Evolutionary conservation across 495 filamentous ascomycete species (phyloP), one percentile per base, ranked within the genome.

Genomic region (Talaromyces ruber): DNA sequence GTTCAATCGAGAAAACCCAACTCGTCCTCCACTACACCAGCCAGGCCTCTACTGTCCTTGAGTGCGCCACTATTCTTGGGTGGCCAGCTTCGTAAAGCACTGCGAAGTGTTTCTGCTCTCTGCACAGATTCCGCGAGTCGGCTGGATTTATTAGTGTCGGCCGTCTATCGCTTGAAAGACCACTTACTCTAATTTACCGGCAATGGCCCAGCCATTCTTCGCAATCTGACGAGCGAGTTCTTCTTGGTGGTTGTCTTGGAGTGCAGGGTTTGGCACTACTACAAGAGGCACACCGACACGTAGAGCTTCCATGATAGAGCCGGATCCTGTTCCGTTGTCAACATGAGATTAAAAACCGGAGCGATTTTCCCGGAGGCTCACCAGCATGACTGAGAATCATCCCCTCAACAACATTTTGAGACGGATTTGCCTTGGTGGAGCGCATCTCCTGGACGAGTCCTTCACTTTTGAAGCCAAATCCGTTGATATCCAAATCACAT

Each of bases 341-440:
- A 58, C 34, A 60, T 43, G 56, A 32, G 18, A 47, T 34, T 6
- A 45, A 18, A 64, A n/a, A 18, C 16, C 53, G 0, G n/a, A 22
- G 9, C 30, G 22, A 3, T 32, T 51, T 12, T 55, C 21, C 18
- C 2, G 12, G 53, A 56, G 47, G 30, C 21, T 72, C 79, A 93
- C 93, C 94, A 63, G 91, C 93, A 79, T 98, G 94, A 54, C 85
- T 88, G 61, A 98, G 88, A 26, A 97, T 82, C n/a, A 93, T 72
- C 18, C 77, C 77, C 8, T 85, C 79, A 0, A 65, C 62, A 0
- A 67, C 53, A 25, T 66, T 63, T 18, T 64, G 63, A 21, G 64
- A 58, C 16, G 51, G 25, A 34, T 68, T 67, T 22, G 72, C 74
- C 66, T 76, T 79, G 3, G 78, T 75, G 59, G 76, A 69, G 47